These are phyloP conservation scores for Polychaeton citri DNA, from an alignment of 2,329 filamentous ascomycete species.

Conservation along the genomic window DNA sequence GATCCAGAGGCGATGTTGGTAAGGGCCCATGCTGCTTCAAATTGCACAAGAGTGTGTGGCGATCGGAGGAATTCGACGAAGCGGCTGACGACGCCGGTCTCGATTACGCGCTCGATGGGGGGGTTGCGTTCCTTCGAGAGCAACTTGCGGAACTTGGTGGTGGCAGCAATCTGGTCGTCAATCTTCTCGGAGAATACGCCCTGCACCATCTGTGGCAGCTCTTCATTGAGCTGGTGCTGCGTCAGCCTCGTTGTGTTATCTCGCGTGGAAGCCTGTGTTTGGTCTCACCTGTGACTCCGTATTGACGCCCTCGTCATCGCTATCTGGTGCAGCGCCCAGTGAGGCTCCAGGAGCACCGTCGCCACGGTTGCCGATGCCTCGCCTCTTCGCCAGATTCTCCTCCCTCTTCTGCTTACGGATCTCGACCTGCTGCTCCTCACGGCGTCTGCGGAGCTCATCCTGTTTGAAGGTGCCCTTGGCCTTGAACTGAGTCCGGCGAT, in stretches of 20 bases:
- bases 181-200: constrained; percentile 99
- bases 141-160: constrained; percentile 96
- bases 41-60: constrained; percentile 94
- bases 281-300: constrained; percentile 84
- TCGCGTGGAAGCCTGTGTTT: neutral
- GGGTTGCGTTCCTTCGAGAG: constrained; percentile 98
- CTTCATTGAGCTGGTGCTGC: constrained; percentile 67
- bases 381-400: constrained; percentile 95
- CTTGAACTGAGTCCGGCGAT: constrained; percentile 99
- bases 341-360: constrained; percentile 65
- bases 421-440: constrained; percentile 98
- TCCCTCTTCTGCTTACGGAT: constrained; percentile 98
- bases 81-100: constrained; percentile 91
- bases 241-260: neutral
- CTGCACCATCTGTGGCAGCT: constrained; percentile 94
- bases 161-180: constrained; percentile 91
- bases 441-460: constrained; percentile 93
- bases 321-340: constrained; percentile 80
- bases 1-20: constrained; percentile 99
- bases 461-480: constrained; percentile 98
- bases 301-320: constrained; percentile 89
- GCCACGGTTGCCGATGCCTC: constrained; percentile 69
- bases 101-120: constrained; percentile 97
- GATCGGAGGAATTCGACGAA: constrained; percentile 98
- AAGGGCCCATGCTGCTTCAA: constrained; percentile 96